A percentile compares a stretch with the other conserved stretches of the same genome.
phyloP scores from a whole-genome alignment of 2,329 filamentous ascomycete genomes.

The Neopestalotiopsis sp. region DNA sequence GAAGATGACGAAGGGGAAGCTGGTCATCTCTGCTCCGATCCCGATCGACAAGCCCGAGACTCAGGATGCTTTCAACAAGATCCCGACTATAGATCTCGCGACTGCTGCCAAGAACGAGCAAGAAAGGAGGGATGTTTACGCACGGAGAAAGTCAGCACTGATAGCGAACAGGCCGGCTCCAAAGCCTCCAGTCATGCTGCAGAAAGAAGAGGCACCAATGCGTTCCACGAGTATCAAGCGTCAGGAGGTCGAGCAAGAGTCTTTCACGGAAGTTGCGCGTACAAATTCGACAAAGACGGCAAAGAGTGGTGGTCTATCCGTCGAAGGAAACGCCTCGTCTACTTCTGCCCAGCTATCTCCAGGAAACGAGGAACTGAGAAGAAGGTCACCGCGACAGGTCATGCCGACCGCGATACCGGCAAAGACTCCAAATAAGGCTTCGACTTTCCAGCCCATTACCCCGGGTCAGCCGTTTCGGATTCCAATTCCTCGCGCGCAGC shows the following conservation, averaged over 20 bases:
- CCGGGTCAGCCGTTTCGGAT: conserved; percentile 37
- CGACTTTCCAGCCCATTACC: conserved; percentile 32
- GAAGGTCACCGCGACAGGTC: conserved; percentile 55
- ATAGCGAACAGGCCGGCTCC: conserved; percentile 43
- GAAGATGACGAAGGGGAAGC: conserved; percentile 42
- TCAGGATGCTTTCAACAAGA: conserved; percentile 33
- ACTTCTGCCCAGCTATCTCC: conserved; percentile 59
- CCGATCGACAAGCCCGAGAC: conserved; percentile 35
- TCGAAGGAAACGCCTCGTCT: conserved; percentile 44
- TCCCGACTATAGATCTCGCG: conserved; percentile 53
- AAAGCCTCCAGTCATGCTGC: conserved; percentile 40
- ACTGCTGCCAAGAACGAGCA: conserved; percentile 54
- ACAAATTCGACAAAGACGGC: conserved; percentile 32
- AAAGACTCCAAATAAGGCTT: conserved; percentile 26
- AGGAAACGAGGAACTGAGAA: conserved; percentile 53
- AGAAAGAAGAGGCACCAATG: conserved; percentile 39
- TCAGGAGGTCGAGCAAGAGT: conserved; percentile 41
- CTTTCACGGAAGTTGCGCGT: conserved; percentile 28
- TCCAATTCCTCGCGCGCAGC: conserved; percentile 39
- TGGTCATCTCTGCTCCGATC: conserved; percentile 57
- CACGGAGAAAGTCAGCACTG: conserved; percentile 36
- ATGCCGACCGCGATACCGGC: conserved; percentile 20
- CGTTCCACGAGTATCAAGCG: conserved; percentile 43
- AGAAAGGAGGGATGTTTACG: conserved; percentile 44
- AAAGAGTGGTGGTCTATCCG: conserved; percentile 32